Conservation (phyloP, 495 filamentous ascomycete genomes). For the Xylaria acuta region DNA sequence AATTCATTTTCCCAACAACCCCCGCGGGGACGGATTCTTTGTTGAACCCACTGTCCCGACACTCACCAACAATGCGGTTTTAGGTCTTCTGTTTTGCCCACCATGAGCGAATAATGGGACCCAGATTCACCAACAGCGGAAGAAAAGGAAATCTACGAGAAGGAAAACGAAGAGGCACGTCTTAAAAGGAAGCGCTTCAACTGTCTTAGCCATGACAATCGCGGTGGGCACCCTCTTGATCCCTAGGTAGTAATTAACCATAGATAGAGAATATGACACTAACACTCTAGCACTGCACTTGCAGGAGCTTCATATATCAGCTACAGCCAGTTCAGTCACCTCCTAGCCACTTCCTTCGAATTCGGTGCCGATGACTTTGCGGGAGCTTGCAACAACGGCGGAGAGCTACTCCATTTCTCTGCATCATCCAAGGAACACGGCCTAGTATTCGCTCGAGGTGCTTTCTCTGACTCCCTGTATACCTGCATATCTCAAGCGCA, state of each 20-base stretch:
- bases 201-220: conserved; percentile 5
- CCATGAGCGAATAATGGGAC: neutral
- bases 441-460: conserved; percentile 31
- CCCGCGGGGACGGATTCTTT: neutral
- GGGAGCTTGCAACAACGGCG: conserved; percentile 32
- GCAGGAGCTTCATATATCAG: conserved; percentile 36
- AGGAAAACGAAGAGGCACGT: neutral
- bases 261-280: neutral
- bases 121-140: neutral
- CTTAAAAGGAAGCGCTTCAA: neutral
- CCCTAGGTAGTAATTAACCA: neutral
- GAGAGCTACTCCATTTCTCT: conserved; percentile 34
- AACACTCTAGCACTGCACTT: neutral
- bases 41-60: neutral
- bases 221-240: neutral
- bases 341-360: conserved; percentile 33
- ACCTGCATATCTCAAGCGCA: conserved; percentile 31
- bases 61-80: neutral
- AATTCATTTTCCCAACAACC: neutral
- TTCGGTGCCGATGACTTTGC: conserved; percentile 34
- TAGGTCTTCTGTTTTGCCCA: neutral
- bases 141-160: neutral
- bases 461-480: conserved; percentile 31
- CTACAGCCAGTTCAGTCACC: conserved; percentile 31
- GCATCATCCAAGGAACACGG: conserved; percentile 25